Evolutionary conservation across 768 basidiomycete genomes (phyloP).

Genomic region (Podaxis carcinomalis): DNA sequence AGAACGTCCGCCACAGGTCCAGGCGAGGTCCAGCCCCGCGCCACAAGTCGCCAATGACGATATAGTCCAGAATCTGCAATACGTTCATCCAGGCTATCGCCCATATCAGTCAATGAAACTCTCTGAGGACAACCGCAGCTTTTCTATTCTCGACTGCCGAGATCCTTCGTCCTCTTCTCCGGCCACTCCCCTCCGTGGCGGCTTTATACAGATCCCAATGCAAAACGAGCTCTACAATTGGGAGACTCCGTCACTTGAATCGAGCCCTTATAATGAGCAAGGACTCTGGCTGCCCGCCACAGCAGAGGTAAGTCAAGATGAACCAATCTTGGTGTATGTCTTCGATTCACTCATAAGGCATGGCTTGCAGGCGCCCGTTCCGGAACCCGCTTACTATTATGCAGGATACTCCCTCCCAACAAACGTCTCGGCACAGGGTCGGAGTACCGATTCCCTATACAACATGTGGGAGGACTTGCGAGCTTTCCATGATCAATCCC

Average conservation of each 20-base stretch:
- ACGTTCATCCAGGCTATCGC: background rate
- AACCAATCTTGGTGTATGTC: background rate
- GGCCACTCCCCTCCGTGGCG: background rate
- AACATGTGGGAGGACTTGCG: background rate
- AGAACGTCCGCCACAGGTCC: background rate
- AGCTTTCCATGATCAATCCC: background rate
- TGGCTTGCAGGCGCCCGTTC: background rate
- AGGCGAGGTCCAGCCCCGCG: background rate
- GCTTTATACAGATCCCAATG: background rate
- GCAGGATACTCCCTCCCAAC: background rate
- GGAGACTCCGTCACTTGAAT: background rate
- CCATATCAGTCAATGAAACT: background rate
- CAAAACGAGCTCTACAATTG: background rate
- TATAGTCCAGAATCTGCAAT: background rate
- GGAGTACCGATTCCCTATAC: background rate
- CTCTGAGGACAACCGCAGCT: background rate
- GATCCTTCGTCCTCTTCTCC: background rate
- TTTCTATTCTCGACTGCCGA: background rate
- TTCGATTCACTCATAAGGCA: background rate
- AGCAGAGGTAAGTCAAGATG: background rate
- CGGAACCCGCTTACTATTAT: background rate
- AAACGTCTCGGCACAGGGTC: background rate
- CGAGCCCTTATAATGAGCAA: background rate
- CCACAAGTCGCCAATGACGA: background rate
- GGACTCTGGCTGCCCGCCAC: background rate